Evolutionary conservation across 1,139 yeast genomes (phyloP).

Genomic region (Keqinozyma sinolaborantium): DNA sequence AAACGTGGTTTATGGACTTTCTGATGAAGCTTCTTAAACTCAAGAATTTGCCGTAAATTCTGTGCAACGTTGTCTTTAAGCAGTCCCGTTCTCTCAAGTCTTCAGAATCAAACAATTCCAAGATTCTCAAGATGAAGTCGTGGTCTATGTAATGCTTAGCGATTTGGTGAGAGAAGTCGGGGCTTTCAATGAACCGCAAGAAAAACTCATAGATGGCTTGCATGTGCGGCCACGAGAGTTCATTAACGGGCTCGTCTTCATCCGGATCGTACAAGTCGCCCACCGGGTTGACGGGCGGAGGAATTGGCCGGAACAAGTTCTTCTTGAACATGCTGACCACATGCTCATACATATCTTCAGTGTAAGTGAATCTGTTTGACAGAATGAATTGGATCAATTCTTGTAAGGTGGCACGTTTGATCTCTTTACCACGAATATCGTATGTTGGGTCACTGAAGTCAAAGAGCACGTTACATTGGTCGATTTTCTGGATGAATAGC

Average conservation of each 20-base stretch:
- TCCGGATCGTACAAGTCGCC: conserved; percentile 97
- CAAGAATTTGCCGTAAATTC: conserved; percentile 93
- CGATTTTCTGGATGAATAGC: conserved; percentile 81
- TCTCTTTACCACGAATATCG: conserved; percentile 89
- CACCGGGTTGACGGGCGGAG: conserved; percentile 96
- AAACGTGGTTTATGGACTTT: conserved; percentile 87
- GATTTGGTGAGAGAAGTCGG: conserved; percentile 88
- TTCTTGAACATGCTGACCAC: conserved; percentile 88
- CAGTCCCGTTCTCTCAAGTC: conserved; percentile 96
- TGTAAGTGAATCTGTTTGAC: conserved; percentile 74
- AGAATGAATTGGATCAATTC: conserved; percentile 88
- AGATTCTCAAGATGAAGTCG: conserved; percentile 71
- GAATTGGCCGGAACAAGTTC: conserved; percentile 91
- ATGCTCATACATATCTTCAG: conserved; percentile 86
- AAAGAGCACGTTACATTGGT: conserved; percentile 91
- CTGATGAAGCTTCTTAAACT: conserved; percentile 89
- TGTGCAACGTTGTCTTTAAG: conserved; percentile 87
- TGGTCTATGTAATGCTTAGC: conserved; percentile 96
- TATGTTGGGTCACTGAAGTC: conserved; percentile 92
- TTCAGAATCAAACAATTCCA: conserved; percentile 92
- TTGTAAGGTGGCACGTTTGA: conserved; percentile 80
- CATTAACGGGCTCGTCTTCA: conserved; percentile 97
- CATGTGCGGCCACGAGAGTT: conserved; percentile 99
- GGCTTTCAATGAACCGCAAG: conserved; percentile 86
- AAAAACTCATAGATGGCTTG: conserved; percentile 94